Evolutionary conservation across 257 asterid species (phyloP).

Genomic region (Solanum virginianum): DNA sequence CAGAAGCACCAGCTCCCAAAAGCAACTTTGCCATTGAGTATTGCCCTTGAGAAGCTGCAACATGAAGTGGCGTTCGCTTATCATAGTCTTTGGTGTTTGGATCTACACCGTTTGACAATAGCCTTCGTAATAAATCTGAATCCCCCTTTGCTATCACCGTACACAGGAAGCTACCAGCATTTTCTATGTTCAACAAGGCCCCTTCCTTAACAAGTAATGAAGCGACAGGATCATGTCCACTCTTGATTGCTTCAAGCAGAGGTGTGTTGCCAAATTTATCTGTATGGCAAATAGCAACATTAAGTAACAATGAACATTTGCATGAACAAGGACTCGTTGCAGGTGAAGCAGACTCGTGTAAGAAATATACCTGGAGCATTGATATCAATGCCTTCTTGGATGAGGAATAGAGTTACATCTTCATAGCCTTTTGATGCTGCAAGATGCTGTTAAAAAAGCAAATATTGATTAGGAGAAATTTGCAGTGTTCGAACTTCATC

Average conservation of each 20-base stretch:
- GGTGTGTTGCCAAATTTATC: slow-evolving; percentile 83
- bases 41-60: slow-evolving; percentile 74
- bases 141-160: slow-evolving; percentile 59
- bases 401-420: slow-evolving; percentile 52
- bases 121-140: slow-evolving; percentile 58
- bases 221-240: slow-evolving; percentile 63
- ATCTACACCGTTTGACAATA: slow-evolving; percentile 56
- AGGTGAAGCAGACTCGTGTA: neutral
- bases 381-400: slow-evolving; percentile 57
- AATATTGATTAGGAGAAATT: neutral
- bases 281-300: slow-evolving; percentile 1
- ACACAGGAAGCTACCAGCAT: slow-evolving; percentile 67
- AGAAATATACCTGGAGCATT: slow-evolving; percentile 41
- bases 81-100: slow-evolving; percentile 69
- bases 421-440: slow-evolving; percentile 85
- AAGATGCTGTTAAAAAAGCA: slow-evolving; percentile 50
- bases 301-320: neutral
- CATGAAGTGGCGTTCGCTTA: slow-evolving; percentile 73
- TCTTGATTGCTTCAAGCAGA: slow-evolving; percentile 67
- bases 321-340: neutral
- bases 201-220: slow-evolving; percentile 57
- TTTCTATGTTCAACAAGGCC: slow-evolving; percentile 45
- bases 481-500: neutral
- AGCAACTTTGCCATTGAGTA: slow-evolving; percentile 66
- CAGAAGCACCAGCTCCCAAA: slow-evolving; percentile 84